phyloP scores from a whole-genome alignment of 2,329 filamentous ascomycete species.

The Torrubiellomyces zombiae region DNA sequence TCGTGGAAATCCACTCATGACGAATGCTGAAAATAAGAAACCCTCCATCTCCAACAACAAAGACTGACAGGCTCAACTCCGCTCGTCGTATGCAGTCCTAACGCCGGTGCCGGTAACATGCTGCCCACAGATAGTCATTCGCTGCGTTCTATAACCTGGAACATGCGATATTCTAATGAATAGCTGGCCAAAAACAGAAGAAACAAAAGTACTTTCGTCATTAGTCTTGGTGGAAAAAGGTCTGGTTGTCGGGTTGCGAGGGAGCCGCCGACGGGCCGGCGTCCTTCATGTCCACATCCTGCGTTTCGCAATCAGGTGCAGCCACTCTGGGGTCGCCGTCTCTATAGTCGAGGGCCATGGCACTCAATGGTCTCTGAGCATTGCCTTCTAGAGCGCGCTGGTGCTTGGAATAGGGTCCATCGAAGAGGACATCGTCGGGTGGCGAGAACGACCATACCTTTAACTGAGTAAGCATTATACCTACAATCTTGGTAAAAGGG shows the following conservation, averaged over 20 bases:
- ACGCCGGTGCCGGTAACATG: constrained; percentile 19
- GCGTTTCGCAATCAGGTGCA: constrained; percentile 17
- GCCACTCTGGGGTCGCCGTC: constrained; percentile 12
- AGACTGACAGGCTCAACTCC: no score
- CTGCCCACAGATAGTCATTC: constrained; percentile 15
- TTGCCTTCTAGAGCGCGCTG: constrained; percentile 28
- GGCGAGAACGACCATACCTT: constrained; percentile 94
- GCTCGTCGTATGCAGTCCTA: no score
- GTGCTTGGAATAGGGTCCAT: constrained; percentile 32
- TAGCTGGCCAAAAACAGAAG: constrained; percentile 12
- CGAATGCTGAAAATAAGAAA: no score
- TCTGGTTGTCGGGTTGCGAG: constrained; percentile 26
- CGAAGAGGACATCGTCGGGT: constrained; percentile 49
- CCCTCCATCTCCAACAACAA: no score
- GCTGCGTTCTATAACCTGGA: constrained; percentile 15
- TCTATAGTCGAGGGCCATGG: constrained; percentile 29
- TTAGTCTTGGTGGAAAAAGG: constrained; percentile 34
- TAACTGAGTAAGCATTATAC: constrained; percentile 3
- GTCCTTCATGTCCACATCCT: constrained; percentile 40
- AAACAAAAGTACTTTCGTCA: constrained; percentile 9
- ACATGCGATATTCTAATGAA: no score
- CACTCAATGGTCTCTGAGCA: constrained; percentile 32
- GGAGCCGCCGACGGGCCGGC: constrained; percentile 38
- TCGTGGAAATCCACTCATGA: no score
- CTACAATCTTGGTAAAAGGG: neutral